Base-by-base conservation (phyloP, 108 stramenopile species). In the Fragilaria radians region DNA sequence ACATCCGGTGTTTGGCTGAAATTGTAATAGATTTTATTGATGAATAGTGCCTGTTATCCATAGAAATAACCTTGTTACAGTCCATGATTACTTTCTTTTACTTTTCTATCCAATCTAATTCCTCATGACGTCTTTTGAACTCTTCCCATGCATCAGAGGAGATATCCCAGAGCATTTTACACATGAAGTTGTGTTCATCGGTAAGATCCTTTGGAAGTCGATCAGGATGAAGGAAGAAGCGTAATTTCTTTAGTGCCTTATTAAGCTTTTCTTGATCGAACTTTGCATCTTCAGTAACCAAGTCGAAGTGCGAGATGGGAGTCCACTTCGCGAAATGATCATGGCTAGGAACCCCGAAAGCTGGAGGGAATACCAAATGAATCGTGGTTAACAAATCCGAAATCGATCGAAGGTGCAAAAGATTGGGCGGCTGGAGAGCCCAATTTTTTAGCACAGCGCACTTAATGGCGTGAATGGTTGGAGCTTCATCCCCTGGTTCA, bases 1-100 rank as follows among this genome's bases (percentile, higher is more conserved):
- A 98, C 95, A 19, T 89, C 83, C 5, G 96, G 95, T 5, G 97
- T 98, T 4, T 97, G 96, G 98, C 70, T 98, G 46, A 89, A 90
- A 69, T 67, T 93, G 54, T 93, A 81, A 73, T 21, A 11, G 36
- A 14, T 14, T 42, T n/a, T n/a, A n/a, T n/a, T n/a, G n/a, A n/a
- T n/a, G n/a, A n/a, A n/a, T n/a, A n/a, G n/a, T n/a, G n/a, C n/a
- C n/a, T n/a, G n/a, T n/a, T n/a, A n/a, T n/a, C n/a, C n/a, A n/a
- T n/a, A n/a, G n/a, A n/a, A n/a, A n/a, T n/a, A n/a, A n/a, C n/a
- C n/a, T n/a, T n/a, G n/a, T n/a, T n/a, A n/a, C n/a, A n/a, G n/a
- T n/a, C n/a, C n/a, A n/a, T n/a, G n/a, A n/a, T n/a, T n/a, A n/a
- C n/a, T n/a, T n/a, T n/a, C n/a, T 52, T 52, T 23, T 3, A 52